Percentiles rank a stretch among this genome's conserved stretches.
phyloP scores from a whole-genome alignment of 2,329 filamentous ascomycete genomes.

The Cyanodermella asteris region DNA sequence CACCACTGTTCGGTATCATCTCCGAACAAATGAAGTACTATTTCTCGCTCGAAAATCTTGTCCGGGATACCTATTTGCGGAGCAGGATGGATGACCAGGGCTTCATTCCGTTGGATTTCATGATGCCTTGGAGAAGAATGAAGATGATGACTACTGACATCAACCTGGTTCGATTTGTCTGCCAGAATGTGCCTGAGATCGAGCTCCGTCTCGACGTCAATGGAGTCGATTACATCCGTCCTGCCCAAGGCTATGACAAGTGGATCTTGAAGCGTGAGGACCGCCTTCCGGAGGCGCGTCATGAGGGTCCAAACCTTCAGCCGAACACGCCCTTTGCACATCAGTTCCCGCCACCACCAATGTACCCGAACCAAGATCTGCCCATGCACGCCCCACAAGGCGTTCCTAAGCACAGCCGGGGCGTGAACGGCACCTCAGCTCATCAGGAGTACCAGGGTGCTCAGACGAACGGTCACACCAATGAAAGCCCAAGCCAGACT shows the following conservation, averaged over 20 bases:
- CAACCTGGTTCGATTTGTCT: conserved; percentile 52
- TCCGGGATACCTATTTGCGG: conserved; percentile 77
- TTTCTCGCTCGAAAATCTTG: conserved; percentile 86
- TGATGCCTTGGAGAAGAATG: conserved; percentile 73
- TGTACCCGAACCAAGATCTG: too few relatives aligned
- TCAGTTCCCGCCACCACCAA: too few relatives aligned
- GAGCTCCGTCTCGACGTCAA: conserved; percentile 59
- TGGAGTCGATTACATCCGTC: conserved; percentile 55
- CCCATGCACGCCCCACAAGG: too few relatives aligned
- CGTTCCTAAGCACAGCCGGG: too few relatives aligned
- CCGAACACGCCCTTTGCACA: too few relatives aligned
- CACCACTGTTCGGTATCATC: conserved; percentile 34
- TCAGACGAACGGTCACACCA: conserved; percentile 22
- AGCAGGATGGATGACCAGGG: conserved; percentile 89
- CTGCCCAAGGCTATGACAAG: conserved; percentile 52
- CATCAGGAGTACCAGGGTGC: too few relatives aligned
- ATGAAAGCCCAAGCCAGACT: conserved; percentile 21
- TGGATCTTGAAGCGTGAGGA: conserved; percentile 55
- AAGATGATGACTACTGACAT: conserved; percentile 49
- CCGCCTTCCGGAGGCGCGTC: conserved; percentile 51
- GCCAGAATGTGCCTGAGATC: conserved; percentile 46
- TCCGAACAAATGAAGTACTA: conserved; percentile 64
- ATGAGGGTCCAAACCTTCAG: conserved; percentile 39
- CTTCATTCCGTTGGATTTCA: conserved; percentile 60
- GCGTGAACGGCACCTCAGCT: too few relatives aligned